Percentiles rank a stretch among this genome's conserved stretches.
These are phyloP conservation scores for Xylona heveae DNA, from an alignment of 495 filamentous ascomycete species.

Conservation along the genomic window DNA sequence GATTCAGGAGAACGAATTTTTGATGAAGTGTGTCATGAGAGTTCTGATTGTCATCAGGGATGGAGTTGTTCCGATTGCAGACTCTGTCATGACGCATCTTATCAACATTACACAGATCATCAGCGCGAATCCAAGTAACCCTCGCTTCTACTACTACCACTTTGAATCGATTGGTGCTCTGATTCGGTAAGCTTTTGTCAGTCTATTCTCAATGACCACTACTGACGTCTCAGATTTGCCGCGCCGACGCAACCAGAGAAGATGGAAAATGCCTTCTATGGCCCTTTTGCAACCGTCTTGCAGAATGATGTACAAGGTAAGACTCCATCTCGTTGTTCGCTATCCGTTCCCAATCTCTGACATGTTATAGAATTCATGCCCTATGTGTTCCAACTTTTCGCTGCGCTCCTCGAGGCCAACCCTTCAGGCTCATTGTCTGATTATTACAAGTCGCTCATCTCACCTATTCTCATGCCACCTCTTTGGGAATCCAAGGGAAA, in stretches of 20 bases:
- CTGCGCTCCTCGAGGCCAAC: constrained; percentile 68
- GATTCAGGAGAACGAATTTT: constrained; percentile 95
- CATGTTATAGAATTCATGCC: constrained; percentile 60
- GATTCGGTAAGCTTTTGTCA: constrained; percentile 32
- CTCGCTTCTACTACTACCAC: constrained; percentile 93
- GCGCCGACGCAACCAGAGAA: constrained; percentile 45
- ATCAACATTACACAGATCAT: constrained; percentile 76
- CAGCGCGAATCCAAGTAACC: constrained; percentile 85
- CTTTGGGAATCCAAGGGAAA: constrained; percentile 87
- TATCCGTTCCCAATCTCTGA: constrained; percentile 7
- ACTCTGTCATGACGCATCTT: constrained; percentile 53
- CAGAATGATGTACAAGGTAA: constrained; percentile 59
- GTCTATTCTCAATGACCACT: not conserved
- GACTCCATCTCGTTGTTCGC: constrained; percentile 4
- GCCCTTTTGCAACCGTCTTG: constrained; percentile 55
- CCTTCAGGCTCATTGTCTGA: constrained; percentile 48
- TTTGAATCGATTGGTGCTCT: constrained; percentile 95
- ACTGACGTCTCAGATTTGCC: constrained; percentile 34
- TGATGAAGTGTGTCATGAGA: constrained; percentile 97
- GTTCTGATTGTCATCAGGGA: constrained; percentile 85
- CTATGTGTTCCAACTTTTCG: constrained; percentile 90
- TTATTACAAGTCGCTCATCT: constrained; percentile 55
- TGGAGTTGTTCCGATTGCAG: constrained; percentile 41
- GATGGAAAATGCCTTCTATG: constrained; percentile 56
- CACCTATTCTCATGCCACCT: constrained; percentile 47